These are phyloP conservation scores for Lichtheimia ornata DNA, from an alignment of 371 early-diverging fungal genomes.

Conservation along the genomic window DNA sequence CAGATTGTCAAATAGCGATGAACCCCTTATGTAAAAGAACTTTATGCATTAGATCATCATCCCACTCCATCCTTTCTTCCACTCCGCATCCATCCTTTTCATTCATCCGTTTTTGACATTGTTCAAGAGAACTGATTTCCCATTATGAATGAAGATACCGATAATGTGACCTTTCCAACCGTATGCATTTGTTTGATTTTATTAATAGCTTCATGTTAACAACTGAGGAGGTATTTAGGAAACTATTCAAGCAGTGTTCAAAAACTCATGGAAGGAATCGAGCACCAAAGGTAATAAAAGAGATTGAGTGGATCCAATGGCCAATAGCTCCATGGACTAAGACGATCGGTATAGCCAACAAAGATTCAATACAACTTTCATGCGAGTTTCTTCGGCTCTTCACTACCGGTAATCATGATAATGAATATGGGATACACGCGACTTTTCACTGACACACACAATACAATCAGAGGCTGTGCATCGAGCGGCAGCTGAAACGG, in stretches of 20 bases:
- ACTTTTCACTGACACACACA: not conserved
- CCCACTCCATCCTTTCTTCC: too few species aligned
- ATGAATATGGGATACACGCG: not conserved
- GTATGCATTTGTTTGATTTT: too few species aligned
- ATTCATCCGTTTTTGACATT: too few species aligned
- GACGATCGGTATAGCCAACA: not conserved
- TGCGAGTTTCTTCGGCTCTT: not conserved
- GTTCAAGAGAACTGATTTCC: too few species aligned
- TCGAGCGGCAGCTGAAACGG: not conserved
- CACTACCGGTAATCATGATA: not conserved
- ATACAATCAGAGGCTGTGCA: not conserved
- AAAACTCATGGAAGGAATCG: not conserved
- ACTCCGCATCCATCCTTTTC: too few species aligned
- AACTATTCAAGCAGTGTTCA: not conserved
- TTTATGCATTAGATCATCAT: not conserved
- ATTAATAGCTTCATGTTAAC: too few species aligned
- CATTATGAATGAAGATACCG: too few species aligned
- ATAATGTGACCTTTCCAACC: too few species aligned
- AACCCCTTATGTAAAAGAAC: conserved; percentile 67
- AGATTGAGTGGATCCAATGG: not conserved
- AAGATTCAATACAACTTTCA: not conserved
- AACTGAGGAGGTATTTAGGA: not conserved
- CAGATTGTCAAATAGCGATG: conserved; percentile 88
- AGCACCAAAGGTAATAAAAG: not conserved
- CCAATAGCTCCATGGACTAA: not conserved